These are phyloP conservation scores for Epichloe gansuensis DNA, from an alignment of 2,329 filamentous ascomycete genomes.

Conservation along the genomic window DNA sequence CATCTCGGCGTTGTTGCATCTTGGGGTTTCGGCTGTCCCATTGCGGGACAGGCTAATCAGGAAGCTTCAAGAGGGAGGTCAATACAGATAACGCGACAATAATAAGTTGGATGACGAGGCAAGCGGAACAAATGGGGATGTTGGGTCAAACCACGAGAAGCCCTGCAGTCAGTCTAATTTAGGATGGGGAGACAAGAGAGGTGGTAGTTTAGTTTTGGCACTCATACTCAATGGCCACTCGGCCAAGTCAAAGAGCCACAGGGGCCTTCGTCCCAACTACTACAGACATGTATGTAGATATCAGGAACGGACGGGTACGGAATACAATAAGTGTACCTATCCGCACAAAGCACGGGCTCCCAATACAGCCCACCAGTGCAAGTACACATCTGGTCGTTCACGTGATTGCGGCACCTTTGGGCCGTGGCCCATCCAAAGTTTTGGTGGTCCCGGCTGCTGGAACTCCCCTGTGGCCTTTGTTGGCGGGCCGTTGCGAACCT, in stretches of 20 bases:
- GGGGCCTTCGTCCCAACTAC: too few relatives aligned
- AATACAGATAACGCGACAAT: background rate
- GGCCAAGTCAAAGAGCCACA: too few relatives aligned
- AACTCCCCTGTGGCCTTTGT: conserved; percentile 1
- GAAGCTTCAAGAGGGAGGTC: background rate
- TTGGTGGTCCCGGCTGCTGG: background rate
- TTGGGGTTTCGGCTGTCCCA: conserved; percentile 33
- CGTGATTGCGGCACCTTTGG: background rate
- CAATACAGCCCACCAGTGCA: background rate
- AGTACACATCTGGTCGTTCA: background rate
- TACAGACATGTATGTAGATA: too few relatives aligned
- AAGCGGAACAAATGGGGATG: background rate
- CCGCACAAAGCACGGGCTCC: too few relatives aligned
- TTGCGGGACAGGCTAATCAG: conserved; percentile 26
- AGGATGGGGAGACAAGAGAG: background rate
- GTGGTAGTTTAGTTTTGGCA: too few relatives aligned
- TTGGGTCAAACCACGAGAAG: background rate
- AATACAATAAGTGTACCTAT: too few relatives aligned
- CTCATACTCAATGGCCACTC: too few relatives aligned
- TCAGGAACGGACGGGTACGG: too few relatives aligned
- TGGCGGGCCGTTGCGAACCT: conserved; percentile 6
- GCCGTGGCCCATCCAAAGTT: background rate
- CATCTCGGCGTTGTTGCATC: conserved; percentile 79
- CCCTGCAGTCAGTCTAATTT: background rate
- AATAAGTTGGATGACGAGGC: background rate